Conservation (phyloP, 371 early-diverging fungal genomes). For the Mortierella sp. region DNA sequence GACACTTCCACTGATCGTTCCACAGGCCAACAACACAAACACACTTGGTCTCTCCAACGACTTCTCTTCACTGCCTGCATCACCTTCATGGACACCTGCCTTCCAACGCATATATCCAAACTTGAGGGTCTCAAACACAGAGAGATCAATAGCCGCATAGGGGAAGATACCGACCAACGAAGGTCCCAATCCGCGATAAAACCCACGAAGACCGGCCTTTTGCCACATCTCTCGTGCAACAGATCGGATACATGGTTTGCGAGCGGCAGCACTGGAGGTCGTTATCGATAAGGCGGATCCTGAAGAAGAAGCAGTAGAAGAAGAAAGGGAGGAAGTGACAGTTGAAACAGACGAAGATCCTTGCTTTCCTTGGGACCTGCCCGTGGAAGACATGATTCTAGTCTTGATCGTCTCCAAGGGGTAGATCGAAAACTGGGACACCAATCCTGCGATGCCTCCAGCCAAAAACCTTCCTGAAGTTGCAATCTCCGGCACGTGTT, state of each 20-base stretch:
- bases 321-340: constrained; percentile 6
- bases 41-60: constrained; percentile 61
- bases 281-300: not conserved
- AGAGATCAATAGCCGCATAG: constrained; percentile 84
- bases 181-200: constrained; percentile 80
- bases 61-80: constrained; percentile 51
- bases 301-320: constrained; percentile 1
- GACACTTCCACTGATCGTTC: constrained; percentile 78
- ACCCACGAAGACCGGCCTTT: constrained; percentile 71
- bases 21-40: constrained; percentile 74
- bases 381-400: constrained; percentile 75
- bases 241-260: constrained; percentile 21
- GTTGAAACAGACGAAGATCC: not conserved
- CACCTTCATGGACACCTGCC: constrained; percentile 55
- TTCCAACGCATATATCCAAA: constrained; percentile 70
- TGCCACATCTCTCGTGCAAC: constrained; percentile 71
- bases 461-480: constrained; percentile 78
- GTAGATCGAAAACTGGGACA: constrained; percentile 82
- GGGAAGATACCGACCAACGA: constrained; percentile 83
- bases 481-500: constrained; percentile 58
- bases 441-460: constrained; percentile 85
- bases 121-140: constrained; percentile 83
- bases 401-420: constrained; percentile 87
- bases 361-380: constrained; percentile 21
- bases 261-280: too few relatives aligned